Evolutionary conservation across 495 filamentous ascomycete genomes (phyloP).

Genomic region (Collariella sp.): DNA sequence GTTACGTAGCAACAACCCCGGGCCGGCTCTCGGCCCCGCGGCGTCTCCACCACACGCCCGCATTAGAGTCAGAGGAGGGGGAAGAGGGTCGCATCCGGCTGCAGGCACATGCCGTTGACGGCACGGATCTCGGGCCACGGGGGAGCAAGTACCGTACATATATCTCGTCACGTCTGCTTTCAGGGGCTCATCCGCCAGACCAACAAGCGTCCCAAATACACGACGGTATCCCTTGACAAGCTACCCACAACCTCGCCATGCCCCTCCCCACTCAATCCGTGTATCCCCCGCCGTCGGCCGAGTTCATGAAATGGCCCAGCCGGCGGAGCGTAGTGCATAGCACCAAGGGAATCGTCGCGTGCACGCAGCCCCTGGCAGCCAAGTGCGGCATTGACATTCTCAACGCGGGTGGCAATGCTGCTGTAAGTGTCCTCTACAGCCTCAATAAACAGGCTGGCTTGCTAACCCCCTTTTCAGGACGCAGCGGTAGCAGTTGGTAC

Average conservation of each 20-base stretch:
- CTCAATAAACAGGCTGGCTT: not conserved
- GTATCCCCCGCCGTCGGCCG: constrained; percentile 53
- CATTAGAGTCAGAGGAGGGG: constrained; percentile 1
- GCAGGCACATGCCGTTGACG: not conserved
- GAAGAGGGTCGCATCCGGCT: not conserved
- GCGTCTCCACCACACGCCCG: not conserved
- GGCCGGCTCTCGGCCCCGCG: constrained; percentile 4
- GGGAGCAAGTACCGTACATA: not conserved
- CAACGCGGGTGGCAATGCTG: constrained; percentile 83
- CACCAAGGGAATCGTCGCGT: constrained; percentile 84
- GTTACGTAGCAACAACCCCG: not conserved
- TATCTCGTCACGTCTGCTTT: not conserved
- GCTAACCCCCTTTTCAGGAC: constrained; percentile 49
- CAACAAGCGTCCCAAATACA: not conserved
- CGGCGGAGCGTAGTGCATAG: constrained; percentile 89
- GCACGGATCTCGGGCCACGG: not conserved
- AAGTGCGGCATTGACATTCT: constrained; percentile 80
- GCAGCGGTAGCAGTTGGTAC: constrained; percentile 68
- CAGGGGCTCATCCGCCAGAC: not conserved
- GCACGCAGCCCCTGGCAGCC: constrained; percentile 82
- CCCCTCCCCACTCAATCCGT: constrained; percentile 40
- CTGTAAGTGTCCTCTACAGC: constrained; percentile 47
- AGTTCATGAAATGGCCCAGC: constrained; percentile 63
- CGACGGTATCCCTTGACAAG: not conserved
- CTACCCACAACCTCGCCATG: constrained; percentile 21